Conservation (phyloP, 2,329 filamentous ascomycete genomes). For the Fulvia fulva region DNA sequence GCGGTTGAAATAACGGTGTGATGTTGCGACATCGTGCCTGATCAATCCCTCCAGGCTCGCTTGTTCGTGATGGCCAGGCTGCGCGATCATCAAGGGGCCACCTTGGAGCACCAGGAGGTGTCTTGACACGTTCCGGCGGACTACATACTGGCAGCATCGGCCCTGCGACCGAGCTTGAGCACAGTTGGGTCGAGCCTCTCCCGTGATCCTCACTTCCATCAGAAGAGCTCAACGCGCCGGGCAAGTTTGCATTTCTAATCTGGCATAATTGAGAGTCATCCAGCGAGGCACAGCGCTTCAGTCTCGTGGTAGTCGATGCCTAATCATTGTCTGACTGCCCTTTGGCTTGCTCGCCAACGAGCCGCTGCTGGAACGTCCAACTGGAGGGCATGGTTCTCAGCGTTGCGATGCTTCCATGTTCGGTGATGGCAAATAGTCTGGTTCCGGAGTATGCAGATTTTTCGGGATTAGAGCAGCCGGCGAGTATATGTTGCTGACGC, state of each 20-base stretch:
- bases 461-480: neutral
- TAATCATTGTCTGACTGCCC: neutral
- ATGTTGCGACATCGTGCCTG: neutral
- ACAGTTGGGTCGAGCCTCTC: neutral
- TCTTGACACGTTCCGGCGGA: slow-evolving; percentile 24
- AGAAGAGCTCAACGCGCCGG: neutral
- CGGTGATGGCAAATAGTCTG: slow-evolving; percentile 43
- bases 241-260: slow-evolving; percentile 2
- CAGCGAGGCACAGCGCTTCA: slow-evolving; percentile 20
- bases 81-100: slow-evolving; percentile 23
- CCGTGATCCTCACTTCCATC: neutral
- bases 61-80: neutral
- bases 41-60: neutral
- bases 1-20: neutral
- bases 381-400: slow-evolving; percentile 35
- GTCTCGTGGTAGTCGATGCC: neutral
- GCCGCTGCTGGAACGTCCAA: slow-evolving; percentile 19
- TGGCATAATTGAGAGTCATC: slow-evolving; percentile 19
- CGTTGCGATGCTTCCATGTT: slow-evolving; percentile 41
- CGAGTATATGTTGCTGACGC: neutral
- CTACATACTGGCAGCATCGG: slow-evolving; percentile 20
- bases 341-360: slow-evolving; percentile 21
- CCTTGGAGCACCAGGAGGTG: slow-evolving; percentile 28
- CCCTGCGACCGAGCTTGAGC: neutral
- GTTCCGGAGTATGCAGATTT: slow-evolving; percentile 21